Base-by-base conservation (phyloP, 2,329 filamentous ascomycete genomes). In the Endoconidiophora laricicola region DNA sequence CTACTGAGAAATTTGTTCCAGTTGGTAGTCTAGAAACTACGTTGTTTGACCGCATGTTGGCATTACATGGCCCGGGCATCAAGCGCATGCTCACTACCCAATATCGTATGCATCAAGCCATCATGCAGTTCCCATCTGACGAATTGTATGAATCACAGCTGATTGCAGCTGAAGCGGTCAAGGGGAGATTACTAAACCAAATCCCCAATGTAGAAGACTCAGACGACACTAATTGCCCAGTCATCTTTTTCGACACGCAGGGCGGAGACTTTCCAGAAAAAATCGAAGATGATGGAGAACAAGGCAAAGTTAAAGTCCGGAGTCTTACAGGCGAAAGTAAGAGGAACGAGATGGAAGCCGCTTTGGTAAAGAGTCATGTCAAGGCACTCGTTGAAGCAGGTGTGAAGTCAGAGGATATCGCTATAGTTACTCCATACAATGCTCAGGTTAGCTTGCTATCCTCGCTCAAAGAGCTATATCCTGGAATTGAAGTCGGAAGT, bases 1-100 rank as follows among this genome's bases (percentile, higher is more conserved):
- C 38, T 5, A 23, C 12, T 22, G 46, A 18, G 39, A 57, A 39
- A 20, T 47, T 12, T 29, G 33, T 54, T 16, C 39, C 61, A 55
- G 56, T 57, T 54, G 49, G 61, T 64, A 55, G 60, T 54, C 73
- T 98, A 4, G 88, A 94, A 60, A 84, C 74, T n/a, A 96, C 91
- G 0, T 71, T 98, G 26, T 98, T 98, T 62, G 90, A 96, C 63
- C 76, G 91, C 24, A 71, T 98, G 40, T 71, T 98, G 42, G 72
- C 74, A 4, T 69, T 95, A 14, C 85, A 98, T 61, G 91, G 91
- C 1, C 66, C 79, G 1, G 70, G 70, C 3, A 87, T 98, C 66
- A 96, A 96, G 68, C 74, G 84, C 47, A 94, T 96, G 85, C 76
- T 98, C 22, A 96, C 86, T 3, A 94, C 83, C 3, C 91, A 98